Evolutionary conservation across 768 basidiomycete genomes (phyloP), one percentile per base, ranked within the genome.

Genomic region (Lanmaoa rubissima): DNA sequence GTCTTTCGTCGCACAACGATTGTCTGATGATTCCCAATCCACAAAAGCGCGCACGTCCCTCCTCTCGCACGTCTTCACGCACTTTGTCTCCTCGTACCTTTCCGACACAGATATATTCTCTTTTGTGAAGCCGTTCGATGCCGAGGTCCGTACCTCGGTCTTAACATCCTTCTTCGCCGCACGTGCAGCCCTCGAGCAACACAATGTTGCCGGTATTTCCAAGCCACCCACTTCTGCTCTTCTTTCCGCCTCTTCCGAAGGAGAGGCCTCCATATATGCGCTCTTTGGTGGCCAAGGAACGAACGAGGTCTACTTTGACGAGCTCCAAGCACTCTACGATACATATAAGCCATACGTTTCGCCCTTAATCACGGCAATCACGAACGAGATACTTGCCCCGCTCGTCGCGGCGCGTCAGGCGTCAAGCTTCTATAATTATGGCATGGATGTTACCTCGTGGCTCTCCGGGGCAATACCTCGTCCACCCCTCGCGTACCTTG

Each of bases 281-380:
- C 78, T 99, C 40, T 99, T 99, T 69, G 96, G 96, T 50, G 97
- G 97, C 14, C 97, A 99, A 74, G 97, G 97, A 55, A 92, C 90
- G 57, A 98, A 98, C 74, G 97, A 98, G 69, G 90, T 96, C 57
- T 99, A 98, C 77, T 94, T 98, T 71, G 92, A 96, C 71, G 97
- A 98, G 72, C 82, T 99, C 19, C 91, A 96, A 76, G 76, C 79
- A 48, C 86, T 98, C 50, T 94, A 91, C 74, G 89, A 97, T 74
- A 90, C 84, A 58, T 98, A 99, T 80, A 84, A 79, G 60, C 88
- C 94, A 12, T 96, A 93, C 68, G 86, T 98, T 61, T 76, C 80
- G 16, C 72, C 87, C 17, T 87, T 94, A 78, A 73, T 97, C 60
- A 66, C 77, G 31, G 77, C 78, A 39, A 74, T 92, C 62, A 85